A percentile compares a stretch with the other conserved stretches of the same genome.
These are phyloP conservation scores for Aspergillus ochraceoroseus DNA, from an alignment of 2,329 filamentous ascomycete genomes.

Conservation along the genomic window DNA sequence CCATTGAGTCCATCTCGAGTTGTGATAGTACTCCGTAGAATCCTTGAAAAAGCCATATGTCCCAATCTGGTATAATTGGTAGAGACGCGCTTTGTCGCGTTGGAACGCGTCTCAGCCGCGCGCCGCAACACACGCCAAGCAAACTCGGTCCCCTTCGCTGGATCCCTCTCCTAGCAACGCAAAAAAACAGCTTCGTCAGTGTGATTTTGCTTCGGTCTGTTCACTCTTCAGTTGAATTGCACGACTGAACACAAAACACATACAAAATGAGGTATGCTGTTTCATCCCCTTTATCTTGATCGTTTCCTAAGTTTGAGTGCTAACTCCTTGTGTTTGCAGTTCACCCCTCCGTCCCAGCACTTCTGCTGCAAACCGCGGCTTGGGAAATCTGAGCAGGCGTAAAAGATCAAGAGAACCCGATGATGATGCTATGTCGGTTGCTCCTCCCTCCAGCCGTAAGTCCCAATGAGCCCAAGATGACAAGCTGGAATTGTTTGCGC, in stretches of 20 bases:
- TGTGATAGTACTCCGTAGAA: too few species aligned
- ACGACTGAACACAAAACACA: constrained; percentile 12
- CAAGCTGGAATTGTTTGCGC: constrained; percentile 3
- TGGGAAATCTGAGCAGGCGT: constrained; percentile 49
- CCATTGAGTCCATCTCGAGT: too few species aligned
- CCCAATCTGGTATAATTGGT: constrained; percentile 36
- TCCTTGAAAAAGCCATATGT: constrained; percentile 12
- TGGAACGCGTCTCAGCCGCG: constrained; percentile 17
- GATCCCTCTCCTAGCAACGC: constrained; percentile 14
- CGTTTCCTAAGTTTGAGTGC: neutral
- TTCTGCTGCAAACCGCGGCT: constrained; percentile 76
- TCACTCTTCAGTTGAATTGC: constrained; percentile 8
- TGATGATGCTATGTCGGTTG: constrained; percentile 56
- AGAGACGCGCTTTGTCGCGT: constrained; percentile 24
- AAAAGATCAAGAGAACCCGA: constrained; percentile 64
- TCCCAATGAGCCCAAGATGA: constrained; percentile 20
- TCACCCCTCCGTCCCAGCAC: constrained; percentile 77
- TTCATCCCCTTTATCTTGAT: neutral
- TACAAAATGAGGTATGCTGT: constrained; percentile 32
- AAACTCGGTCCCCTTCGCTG: constrained; percentile 20
- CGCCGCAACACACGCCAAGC: constrained; percentile 18
- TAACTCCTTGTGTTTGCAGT: constrained; percentile 45
- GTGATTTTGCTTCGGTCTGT: constrained; percentile 10
- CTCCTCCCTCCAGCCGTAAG: constrained; percentile 61
- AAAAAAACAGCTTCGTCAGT: constrained; percentile 16